Conservation (phyloP, 2,329 filamentous ascomycete species). For the Pseudocercospora vitis region DNA sequence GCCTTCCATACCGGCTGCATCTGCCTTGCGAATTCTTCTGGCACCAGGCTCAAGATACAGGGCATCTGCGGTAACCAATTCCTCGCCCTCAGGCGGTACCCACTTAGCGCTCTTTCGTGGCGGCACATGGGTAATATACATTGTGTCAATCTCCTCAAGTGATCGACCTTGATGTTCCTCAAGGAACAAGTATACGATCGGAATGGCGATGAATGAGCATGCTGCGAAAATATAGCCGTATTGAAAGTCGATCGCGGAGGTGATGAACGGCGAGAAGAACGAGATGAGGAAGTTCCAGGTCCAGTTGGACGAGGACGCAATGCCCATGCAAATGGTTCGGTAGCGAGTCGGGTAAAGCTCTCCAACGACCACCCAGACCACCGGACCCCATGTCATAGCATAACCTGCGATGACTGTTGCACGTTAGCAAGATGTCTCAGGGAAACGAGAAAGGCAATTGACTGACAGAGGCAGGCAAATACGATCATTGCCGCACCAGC, state of each 20-base stretch:
- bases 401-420: slow-evolving; percentile 58
- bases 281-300: slow-evolving; percentile 40
- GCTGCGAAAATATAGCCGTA: slow-evolving; percentile 76
- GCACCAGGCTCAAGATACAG: slow-evolving; percentile 35
- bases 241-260: slow-evolving; percentile 66
- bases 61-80: slow-evolving; percentile 34
- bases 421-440: neutral
- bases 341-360: slow-evolving; percentile 59
- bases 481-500: slow-evolving; percentile 64
- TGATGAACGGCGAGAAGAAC: slow-evolving; percentile 81
- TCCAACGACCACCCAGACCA: slow-evolving; percentile 57
- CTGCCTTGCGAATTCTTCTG: slow-evolving; percentile 35
- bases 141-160: slow-evolving; percentile 77
- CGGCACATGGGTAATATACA: slow-evolving; percentile 58
- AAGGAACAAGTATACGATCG: slow-evolving; percentile 75
- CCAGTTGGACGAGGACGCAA: slow-evolving; percentile 65
- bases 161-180: slow-evolving; percentile 71
- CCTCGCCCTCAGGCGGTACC: slow-evolving; percentile 35
- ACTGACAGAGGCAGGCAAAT: slow-evolving; percentile 56
- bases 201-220: slow-evolving; percentile 64
- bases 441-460: neutral
- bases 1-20: slow-evolving; percentile 36
- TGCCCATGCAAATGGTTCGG: slow-evolving; percentile 45
- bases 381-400: slow-evolving; percentile 69
- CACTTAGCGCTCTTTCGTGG: slow-evolving; percentile 39